A percentile compares a stretch with the other conserved stretches of the same genome.
phyloP scores from a whole-genome alignment of 2,329 filamentous ascomycete species.

The Cladorrhinum sp. region DNA sequence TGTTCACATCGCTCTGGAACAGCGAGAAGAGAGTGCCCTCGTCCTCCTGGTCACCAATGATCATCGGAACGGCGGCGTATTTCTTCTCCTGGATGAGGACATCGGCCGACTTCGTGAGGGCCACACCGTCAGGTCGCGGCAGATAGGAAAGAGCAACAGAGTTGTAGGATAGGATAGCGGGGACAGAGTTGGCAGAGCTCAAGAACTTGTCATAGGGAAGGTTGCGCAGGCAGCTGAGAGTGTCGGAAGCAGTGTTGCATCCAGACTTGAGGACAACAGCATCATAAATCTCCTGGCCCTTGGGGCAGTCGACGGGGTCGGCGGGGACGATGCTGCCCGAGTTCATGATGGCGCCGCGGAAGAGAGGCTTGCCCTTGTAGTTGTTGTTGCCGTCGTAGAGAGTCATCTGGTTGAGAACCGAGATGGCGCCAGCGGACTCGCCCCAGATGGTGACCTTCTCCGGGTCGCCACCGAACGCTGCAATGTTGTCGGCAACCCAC shows the following conservation, averaged over 20 bases:
- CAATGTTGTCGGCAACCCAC: slow-evolving; percentile 77
- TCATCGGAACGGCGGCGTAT: slow-evolving; percentile 48
- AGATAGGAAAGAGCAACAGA: slow-evolving; percentile 71
- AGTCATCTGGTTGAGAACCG: slow-evolving; percentile 72
- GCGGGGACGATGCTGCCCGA: slow-evolving; percentile 63
- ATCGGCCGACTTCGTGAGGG: slow-evolving; percentile 63
- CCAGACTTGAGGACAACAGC: slow-evolving; percentile 58
- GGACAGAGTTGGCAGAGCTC: slow-evolving; percentile 66
- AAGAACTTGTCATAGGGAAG: slow-evolving; percentile 60
- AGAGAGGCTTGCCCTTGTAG: slow-evolving; percentile 72
- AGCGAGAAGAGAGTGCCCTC: slow-evolving; percentile 74
- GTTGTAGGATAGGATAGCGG: slow-evolving; percentile 63
- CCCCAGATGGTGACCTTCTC: slow-evolving; percentile 79
- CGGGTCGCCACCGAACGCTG: slow-evolving; percentile 73
- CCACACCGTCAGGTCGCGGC: slow-evolving; percentile 67
- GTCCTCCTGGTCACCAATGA: slow-evolving; percentile 73
- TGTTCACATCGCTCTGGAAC: slow-evolving; percentile 66
- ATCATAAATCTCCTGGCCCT: slow-evolving; percentile 65
- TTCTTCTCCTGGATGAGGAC: slow-evolving; percentile 49
- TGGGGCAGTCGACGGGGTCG: slow-evolving; percentile 61
- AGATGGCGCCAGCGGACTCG: slow-evolving; percentile 69
- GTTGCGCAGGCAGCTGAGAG: slow-evolving; percentile 63
- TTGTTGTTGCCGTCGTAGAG: slow-evolving; percentile 69
- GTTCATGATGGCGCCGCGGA: slow-evolving; percentile 77
- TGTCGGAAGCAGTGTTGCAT: slow-evolving; percentile 56